Evolutionary conservation across 1,284 basidiomycete genomes (phyloP), one percentile per base, ranked within the genome.

Genomic region (Trichosporon coremiiforme): DNA sequence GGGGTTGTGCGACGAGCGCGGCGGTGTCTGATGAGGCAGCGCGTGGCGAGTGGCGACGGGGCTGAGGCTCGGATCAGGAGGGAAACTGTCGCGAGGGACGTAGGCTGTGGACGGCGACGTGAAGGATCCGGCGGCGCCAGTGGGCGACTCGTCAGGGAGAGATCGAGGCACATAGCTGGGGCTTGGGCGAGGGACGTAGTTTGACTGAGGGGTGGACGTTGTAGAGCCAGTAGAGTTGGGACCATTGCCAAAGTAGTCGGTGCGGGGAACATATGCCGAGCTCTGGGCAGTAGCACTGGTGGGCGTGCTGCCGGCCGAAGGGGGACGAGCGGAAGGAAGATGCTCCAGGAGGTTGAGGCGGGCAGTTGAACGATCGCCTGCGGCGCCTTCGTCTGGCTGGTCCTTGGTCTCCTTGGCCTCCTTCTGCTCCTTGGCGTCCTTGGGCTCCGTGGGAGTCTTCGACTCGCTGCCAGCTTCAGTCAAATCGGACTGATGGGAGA

Each of bases 311-410:
- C 55, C 29, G 8, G 70, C 36, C 9, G 67, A 66, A 33, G 47
- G 20, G 22, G 70, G 13, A 1, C 70, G 68, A 2, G 65, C 47
- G 9, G 71, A 69, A 0, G 79, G 79, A 0, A 81, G 73, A 65
- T 78, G 75, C 64, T 79, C 78, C 10, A 74, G 67, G 8, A 79
- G 67, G 55, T 79, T 79, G 31, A 79, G 67, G 8, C 70, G 73
- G 4, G 60, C 62, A 20, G 65, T 33, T 13, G 66, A 29, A 6
- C 60, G 25, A 4, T 65, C 17, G 7, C 25, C 17, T 9, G 60
- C 33, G 0, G 45, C 29, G 4, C 41, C 29, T 2, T 55, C 64
- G 13, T 45, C 66, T 10, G 22, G 33, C 41, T 25, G 65, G 33
- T 25, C 29, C 35, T 64, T 62, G 12, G 22, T 38, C 38, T 68